Evolutionary conservation across 257 asterid species (phyloP).

Genomic region (Cordia subcordata): DNA sequence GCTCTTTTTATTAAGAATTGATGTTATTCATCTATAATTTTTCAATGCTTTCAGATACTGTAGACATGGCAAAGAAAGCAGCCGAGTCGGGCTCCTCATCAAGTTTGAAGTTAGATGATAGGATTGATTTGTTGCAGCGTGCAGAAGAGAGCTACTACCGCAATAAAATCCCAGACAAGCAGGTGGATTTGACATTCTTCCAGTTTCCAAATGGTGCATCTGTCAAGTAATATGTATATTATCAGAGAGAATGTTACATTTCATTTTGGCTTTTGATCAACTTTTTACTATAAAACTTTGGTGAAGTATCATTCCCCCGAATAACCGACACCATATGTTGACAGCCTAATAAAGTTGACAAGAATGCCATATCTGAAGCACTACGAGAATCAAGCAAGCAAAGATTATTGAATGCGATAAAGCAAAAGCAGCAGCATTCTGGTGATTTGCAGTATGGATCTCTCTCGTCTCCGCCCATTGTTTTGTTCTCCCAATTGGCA

Average conservation of each 20-base stretch:
- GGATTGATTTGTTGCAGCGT: slow-evolving; percentile 58
- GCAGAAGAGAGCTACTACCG: slow-evolving; percentile 79
- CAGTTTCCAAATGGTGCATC: background rate
- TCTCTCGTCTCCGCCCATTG: slow-evolving; percentile 1
- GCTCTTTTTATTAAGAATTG: slow-evolving; percentile 5
- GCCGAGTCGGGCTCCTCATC: slow-evolving; percentile 37
- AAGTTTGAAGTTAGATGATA: slow-evolving; percentile 42
- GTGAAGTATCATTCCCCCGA: background rate
- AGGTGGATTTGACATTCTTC: slow-evolving; percentile 33
- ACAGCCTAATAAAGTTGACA: slow-evolving; percentile 56
- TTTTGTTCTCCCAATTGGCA: background rate
- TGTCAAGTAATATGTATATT: background rate
- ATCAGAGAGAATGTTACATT: background rate
- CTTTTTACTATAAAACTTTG: background rate
- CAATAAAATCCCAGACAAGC: slow-evolving; percentile 43
- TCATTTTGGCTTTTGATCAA: background rate
- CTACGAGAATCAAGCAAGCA: slow-evolving; percentile 71
- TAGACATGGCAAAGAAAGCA: slow-evolving; percentile 39
- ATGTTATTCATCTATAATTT: slow-evolving; percentile 7
- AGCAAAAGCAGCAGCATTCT: slow-evolving; percentile 52
- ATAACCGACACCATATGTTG: slow-evolving; percentile 2
- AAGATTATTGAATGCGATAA: slow-evolving; percentile 52
- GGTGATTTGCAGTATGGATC: slow-evolving; percentile 38
- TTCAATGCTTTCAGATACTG: slow-evolving; percentile 42
- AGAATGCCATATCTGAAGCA: slow-evolving; percentile 57